Evolutionary conservation across 371 early-diverging fungal species (phyloP).

Genomic region (Scutellospora calospora): DNA sequence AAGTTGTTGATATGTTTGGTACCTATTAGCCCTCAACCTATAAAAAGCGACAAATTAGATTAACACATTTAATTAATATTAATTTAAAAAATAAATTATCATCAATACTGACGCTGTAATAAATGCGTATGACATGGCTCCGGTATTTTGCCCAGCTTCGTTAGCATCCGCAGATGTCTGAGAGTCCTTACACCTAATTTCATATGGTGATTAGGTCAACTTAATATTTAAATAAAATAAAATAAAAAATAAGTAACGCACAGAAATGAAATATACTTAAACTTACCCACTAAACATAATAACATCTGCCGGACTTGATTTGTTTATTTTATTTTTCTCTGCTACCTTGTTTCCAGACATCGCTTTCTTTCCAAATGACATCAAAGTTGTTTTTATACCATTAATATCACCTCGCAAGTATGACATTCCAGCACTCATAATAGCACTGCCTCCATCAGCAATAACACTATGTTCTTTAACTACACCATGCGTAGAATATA

Average conservation of each 20-base stretch:
- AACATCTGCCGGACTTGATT: conserved; percentile 80
- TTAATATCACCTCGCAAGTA: conserved; percentile 65
- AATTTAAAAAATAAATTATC: no score
- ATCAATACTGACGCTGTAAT: conserved; percentile 61
- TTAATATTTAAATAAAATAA: background rate
- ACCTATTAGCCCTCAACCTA: no score
- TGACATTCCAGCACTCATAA: conserved; percentile 61
- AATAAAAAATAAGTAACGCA: conserved; percentile 35
- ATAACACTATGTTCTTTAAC: conserved; percentile 62
- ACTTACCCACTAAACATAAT: conserved; percentile 84
- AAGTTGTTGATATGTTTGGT: no score
- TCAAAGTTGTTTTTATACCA: conserved; percentile 58
- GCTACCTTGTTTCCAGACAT: conserved; percentile 53
- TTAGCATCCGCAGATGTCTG: conserved; percentile 90
- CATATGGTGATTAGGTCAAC: background rate
- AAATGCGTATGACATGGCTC: conserved; percentile 92
- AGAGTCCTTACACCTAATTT: conserved; percentile 81
- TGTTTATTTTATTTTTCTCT: conserved; percentile 56
- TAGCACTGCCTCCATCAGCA: conserved; percentile 63
- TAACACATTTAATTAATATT: no score
- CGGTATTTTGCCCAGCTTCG: conserved; percentile 69
- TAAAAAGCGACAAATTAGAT: no score
- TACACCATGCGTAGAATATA: conserved; percentile 80
- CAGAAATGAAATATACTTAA: conserved; percentile 28
- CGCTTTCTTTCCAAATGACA: conserved; percentile 59